Evolutionary conservation across 352 stramenopile genomes (phyloP), one percentile per base, ranked within the genome.

Genomic region (Pythium folliculosum): DNA sequence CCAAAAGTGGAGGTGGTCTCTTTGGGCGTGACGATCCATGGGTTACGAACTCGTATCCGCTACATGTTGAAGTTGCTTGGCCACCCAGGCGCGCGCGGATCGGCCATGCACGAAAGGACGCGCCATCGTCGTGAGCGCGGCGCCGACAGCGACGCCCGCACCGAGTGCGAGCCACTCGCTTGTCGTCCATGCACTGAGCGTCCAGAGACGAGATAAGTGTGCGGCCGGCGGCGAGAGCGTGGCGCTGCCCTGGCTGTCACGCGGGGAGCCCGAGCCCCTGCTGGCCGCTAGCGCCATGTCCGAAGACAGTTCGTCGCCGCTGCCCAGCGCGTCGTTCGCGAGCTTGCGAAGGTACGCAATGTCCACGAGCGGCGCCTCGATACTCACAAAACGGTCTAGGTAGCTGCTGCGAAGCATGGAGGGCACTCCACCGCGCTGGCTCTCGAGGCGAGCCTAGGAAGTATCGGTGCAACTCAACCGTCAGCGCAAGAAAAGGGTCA

Each of bases 111-210:
- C 56, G 35, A 50, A 5, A 51, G 52, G 65, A 52, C 47, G 66
- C 23, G 30, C 23, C 1, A 35, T n/a, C 14, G 19, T 59, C 40
- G 17, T 50, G 9, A 58, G n/a, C 1, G 60, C 14, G 9, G 40
- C 52, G 13, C 68, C 68, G 3, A 70, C 7, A 9, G 62, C 62
- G 44, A 73, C 43, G 22, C 67, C 67, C 6, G 54, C 58, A 10
- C 55, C 67, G 4, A 73, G 56, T 5, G 63, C 47, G 30, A 73
- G n/a, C 67, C 67, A 73, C n/a, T 66, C 65, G 17, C 25, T 71
- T 2, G 51, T 30, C 7, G 40, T 27, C 52, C 43, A 53, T 6
- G 53, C 61, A 25, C 17, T 45, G 2, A 61, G 57, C 9, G 43
- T 12, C 65, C 57, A 59, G 3, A 17, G 35, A 32, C 27, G 27